Evolutionary conservation across 2,329 filamentous ascomycete species (phyloP).

Genomic region (Cordyceps farinosa): DNA sequence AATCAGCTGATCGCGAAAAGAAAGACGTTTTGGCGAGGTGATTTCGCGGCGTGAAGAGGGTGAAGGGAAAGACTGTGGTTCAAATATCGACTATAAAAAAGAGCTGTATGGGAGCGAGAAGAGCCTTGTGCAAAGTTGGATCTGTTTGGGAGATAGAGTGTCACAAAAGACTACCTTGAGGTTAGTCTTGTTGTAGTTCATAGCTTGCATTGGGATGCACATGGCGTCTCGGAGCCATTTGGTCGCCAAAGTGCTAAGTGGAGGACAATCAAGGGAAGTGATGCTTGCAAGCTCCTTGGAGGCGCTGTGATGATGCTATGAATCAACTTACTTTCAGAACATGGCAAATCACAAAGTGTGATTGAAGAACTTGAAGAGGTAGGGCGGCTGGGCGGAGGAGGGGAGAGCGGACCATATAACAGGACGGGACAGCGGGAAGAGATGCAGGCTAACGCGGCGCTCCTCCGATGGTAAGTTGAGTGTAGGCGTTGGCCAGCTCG

Average conservation of each 20-base stretch:
- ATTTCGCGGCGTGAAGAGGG: not conserved
- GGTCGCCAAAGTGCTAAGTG: not conserved
- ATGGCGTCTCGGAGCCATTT: not conserved
- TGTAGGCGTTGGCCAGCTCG: conserved; percentile 1
- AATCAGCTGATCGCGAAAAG: not conserved
- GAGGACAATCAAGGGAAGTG: not conserved
- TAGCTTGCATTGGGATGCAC: not conserved
- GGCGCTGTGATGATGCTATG: not conserved
- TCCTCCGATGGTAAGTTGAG: conserved; percentile 3
- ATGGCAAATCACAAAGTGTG: not conserved
- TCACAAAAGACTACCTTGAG: not conserved
- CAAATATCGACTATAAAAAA: not conserved
- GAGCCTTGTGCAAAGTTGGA: not conserved
- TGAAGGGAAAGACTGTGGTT: not conserved
- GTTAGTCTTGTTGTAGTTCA: not conserved
- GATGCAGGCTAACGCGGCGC: conserved; percentile 7
- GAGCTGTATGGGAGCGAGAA: not conserved
- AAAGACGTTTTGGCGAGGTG: not conserved
- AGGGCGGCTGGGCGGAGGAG: conserved; percentile 1
- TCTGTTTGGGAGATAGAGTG: not conserved
- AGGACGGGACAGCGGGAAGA: conserved; percentile 3
- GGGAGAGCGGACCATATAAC: conserved; percentile 11
- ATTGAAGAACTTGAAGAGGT: not conserved
- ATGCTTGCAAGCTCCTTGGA: not conserved
- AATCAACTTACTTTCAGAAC: not conserved